Conservation (phyloP, 805 yeast species). For the Torulaspora franciscae region DNA sequence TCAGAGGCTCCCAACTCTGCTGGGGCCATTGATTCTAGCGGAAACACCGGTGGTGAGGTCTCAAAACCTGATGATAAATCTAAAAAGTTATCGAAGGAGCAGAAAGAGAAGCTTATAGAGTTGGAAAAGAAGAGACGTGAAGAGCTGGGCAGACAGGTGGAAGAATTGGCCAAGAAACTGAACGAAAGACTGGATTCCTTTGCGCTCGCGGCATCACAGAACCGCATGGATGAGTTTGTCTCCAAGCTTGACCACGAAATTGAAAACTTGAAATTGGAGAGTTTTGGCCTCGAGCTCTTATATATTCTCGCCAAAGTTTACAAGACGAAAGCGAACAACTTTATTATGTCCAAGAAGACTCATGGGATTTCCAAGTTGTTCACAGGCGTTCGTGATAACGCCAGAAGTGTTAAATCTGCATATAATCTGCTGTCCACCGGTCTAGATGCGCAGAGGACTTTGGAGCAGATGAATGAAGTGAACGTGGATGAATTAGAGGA, state of each 20-base stretch:
- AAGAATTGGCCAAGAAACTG: constrained; percentile 48
- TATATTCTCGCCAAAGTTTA: constrained; percentile 81
- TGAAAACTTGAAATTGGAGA: constrained; percentile 84
- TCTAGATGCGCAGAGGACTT: constrained; percentile 75
- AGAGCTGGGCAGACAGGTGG: constrained; percentile 46
- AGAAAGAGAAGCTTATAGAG: constrained; percentile 48
- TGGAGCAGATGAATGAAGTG: constrained; percentile 68
- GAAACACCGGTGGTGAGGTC: constrained; percentile 14
- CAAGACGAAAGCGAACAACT: constrained; percentile 66
- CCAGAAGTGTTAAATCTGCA: constrained; percentile 76
- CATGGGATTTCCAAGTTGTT: constrained; percentile 84
- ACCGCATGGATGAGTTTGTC: constrained; percentile 47
- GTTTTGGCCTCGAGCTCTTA: constrained; percentile 86
- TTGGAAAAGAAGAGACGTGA: constrained; percentile 52
- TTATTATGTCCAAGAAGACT: constrained; percentile 68
- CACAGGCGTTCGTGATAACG: constrained; percentile 77
- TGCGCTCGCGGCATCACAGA: constrained; percentile 42
- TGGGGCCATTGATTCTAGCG: constrained; percentile 5
- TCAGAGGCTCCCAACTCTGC: constrained; percentile 13
- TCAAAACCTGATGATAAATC: constrained; percentile 37
- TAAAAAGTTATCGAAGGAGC: constrained; percentile 35
- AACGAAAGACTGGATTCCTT: constrained; percentile 44
- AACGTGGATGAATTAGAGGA: constrained; percentile 56
- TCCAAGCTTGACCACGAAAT: constrained; percentile 54
- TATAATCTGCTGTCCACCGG: constrained; percentile 79